Evolutionary conservation across 1,284 basidiomycete species (phyloP).

Genomic region (Trametes hirsuta): DNA sequence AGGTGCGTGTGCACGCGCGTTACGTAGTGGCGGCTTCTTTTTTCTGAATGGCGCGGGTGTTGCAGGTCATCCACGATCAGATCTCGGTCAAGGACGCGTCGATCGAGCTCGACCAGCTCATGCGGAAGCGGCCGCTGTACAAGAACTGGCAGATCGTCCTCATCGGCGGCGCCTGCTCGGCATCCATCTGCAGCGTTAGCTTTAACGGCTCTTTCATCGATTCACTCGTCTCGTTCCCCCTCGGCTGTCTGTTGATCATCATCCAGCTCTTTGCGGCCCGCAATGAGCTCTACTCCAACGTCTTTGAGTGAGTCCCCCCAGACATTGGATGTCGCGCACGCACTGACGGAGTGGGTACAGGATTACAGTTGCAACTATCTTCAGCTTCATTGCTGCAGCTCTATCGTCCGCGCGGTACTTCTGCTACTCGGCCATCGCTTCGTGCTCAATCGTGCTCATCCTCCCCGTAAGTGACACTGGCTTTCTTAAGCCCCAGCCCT

Average conservation of each 20-base stretch:
- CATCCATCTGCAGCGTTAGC: conserved; percentile 74
- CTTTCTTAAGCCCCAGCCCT: background rate
- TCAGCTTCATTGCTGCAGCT: conserved; percentile 84
- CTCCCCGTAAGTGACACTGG: conserved; percentile 61
- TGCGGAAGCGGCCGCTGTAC: conserved; percentile 71
- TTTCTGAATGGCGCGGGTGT: too few relatives aligned
- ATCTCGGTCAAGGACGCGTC: conserved; percentile 83
- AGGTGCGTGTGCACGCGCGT: conserved; percentile 45
- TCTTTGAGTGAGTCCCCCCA: conserved; percentile 71
- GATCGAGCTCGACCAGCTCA: conserved; percentile 73
- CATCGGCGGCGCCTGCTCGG: conserved; percentile 83
- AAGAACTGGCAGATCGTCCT: conserved; percentile 68
- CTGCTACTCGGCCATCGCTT: conserved; percentile 88
- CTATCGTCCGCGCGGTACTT: conserved; percentile 73
- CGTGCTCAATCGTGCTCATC: conserved; percentile 85
- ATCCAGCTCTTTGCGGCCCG: conserved; percentile 78
- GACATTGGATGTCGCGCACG: background rate
- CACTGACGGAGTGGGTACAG: conserved; percentile 32
- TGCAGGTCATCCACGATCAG: conserved; percentile 85
- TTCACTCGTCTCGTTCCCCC: conserved; percentile 72
- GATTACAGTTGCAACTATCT: conserved; percentile 77
- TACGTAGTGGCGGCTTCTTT: background rate
- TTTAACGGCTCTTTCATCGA: conserved; percentile 85
- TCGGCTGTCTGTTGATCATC: conserved; percentile 79
- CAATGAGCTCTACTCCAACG: conserved; percentile 85